These are phyloP conservation scores for Voacanga thouarsii DNA, from an alignment of 257 asterid genomes.

Conservation along the genomic window DNA sequence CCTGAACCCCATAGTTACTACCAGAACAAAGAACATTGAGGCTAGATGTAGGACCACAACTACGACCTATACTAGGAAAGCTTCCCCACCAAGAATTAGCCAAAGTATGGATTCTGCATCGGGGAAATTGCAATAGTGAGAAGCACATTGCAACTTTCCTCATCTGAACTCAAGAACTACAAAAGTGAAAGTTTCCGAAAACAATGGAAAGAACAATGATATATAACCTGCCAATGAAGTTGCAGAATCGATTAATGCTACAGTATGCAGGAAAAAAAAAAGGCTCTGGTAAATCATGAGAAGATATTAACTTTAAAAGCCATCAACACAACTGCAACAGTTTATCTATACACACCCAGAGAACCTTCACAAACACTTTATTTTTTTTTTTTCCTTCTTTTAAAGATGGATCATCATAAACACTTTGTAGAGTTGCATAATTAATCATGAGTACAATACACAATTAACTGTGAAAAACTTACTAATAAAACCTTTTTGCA, in stretches of 20 bases:
- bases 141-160: conserved; percentile 70
- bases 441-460: background rate
- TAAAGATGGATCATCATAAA: too few relatives aligned
- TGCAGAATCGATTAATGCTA: conserved; percentile 2
- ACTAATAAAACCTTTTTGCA: background rate
- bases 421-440: background rate
- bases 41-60: conserved; percentile 30
- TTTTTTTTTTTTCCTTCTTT: too few relatives aligned
- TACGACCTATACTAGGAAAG: conserved; percentile 37
- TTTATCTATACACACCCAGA: background rate
- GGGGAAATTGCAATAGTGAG: conserved; percentile 65
- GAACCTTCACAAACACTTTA: background rate
- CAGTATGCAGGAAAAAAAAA: background rate
- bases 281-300: background rate
- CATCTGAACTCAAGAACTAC: conserved; percentile 41
- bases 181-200: conserved; percentile 9
- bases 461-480: background rate
- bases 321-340: background rate
- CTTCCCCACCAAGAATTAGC: conserved; percentile 63
- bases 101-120: conserved; percentile 52
- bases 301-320: background rate
- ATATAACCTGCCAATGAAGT: conserved; percentile 44
- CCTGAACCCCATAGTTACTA: conserved; percentile 52
- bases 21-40: conserved; percentile 48
- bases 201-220: conserved; percentile 10